A percentile compares a stretch with the other conserved stretches of the same genome.
Evolutionary conservation across 441 rosid species (phyloP).

Genomic region (Pelargonium australe): DNA sequence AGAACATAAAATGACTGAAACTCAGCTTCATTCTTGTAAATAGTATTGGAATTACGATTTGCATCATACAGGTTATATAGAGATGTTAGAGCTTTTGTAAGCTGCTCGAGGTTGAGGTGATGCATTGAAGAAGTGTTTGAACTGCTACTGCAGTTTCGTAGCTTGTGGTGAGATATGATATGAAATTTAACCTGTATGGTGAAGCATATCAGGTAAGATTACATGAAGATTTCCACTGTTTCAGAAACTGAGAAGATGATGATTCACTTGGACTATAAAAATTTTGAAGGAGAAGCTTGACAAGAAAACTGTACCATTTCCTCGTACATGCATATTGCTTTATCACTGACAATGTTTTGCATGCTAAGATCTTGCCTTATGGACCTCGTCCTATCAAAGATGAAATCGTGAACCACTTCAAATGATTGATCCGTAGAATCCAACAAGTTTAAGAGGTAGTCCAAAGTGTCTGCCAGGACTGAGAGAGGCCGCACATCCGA

Average conservation of each 20-base stretch:
- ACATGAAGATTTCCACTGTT: background rate
- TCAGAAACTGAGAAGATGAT: background rate
- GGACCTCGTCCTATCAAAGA: conserved; percentile 89
- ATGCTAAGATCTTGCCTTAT: conserved; percentile 86
- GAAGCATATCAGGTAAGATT: conserved; percentile 8
- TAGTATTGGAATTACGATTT: conserved; percentile 35
- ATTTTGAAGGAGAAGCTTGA: background rate
- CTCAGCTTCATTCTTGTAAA: conserved; percentile 56
- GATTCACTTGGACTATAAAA: background rate
- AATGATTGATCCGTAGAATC: conserved; percentile 54
- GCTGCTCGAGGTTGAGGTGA: conserved; percentile 86
- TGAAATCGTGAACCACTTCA: conserved; percentile 83
- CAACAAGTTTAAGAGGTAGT: conserved; percentile 53
- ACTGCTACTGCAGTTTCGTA: conserved; percentile 33
- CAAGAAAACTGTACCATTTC: conserved; percentile 53
- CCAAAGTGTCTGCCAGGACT: conserved; percentile 64
- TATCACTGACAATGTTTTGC: conserved; percentile 59
- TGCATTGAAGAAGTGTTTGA: conserved; percentile 47
- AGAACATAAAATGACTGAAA: conserved; percentile 72
- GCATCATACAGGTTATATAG: conserved; percentile 66
- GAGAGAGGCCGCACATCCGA: conserved; percentile 73
- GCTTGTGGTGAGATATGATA: conserved; percentile 66
- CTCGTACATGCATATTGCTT: conserved; percentile 63
- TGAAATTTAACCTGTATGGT: conserved; percentile 63
- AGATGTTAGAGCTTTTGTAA: conserved; percentile 58